Conservation (phyloP, 2,329 filamentous ascomycete species). For the Xylaria sp. region DNA sequence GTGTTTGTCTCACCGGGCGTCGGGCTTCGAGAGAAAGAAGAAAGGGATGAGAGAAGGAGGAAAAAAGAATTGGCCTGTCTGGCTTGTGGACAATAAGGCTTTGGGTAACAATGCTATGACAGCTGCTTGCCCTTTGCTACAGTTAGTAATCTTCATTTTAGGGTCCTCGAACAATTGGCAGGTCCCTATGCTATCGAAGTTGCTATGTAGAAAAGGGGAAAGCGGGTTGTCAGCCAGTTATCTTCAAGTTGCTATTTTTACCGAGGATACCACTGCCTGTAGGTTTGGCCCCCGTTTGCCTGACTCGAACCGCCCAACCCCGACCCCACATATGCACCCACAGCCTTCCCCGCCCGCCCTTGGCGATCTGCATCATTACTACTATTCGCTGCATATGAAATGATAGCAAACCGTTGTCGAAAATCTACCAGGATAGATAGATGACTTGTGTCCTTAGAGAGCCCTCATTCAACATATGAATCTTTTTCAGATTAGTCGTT, state of each 20-base stretch:
- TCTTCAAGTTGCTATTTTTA: constrained; percentile 12
- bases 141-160: neutral
- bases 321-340: neutral
- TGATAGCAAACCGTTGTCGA: neutral
- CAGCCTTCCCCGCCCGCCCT: neutral
- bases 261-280: constrained; percentile 1
- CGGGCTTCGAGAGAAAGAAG: neutral
- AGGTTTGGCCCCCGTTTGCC: neutral
- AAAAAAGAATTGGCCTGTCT: neutral
- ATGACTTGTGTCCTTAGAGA: neutral
- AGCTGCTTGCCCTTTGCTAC: neutral
- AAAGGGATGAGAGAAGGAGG: neutral
- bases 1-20: neutral
- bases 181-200: neutral
- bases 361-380: neutral
- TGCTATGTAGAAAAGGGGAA: constrained; percentile 3
- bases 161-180: neutral
- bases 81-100: neutral
- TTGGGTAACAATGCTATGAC: neutral
- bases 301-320: neutral
- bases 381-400: neutral
- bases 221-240: neutral
- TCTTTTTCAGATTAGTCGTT: neutral
- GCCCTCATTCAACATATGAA: neutral
- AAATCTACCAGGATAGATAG: too few relatives aligned